Conservation (phyloP, 2,329 filamentous ascomycete genomes). For the Polytolypa hystricis region DNA sequence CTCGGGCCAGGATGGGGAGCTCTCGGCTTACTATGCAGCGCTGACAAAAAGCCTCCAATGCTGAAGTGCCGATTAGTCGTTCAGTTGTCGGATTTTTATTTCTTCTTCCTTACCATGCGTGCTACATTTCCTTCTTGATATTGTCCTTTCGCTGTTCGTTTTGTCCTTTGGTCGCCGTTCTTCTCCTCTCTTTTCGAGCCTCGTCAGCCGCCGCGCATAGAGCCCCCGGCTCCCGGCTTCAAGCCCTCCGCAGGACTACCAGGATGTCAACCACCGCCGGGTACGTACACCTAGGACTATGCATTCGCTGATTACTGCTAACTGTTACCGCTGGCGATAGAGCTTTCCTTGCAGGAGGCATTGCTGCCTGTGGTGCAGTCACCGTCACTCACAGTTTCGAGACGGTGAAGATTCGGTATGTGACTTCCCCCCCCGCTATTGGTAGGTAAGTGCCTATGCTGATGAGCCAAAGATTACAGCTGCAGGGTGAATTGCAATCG, state of each 20-base stretch:
- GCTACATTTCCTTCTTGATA: background rate
- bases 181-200: background rate
- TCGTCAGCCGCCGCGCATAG: no score
- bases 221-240: no score
- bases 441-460: background rate
- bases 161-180: background rate
- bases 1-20: no score
- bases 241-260: no score
- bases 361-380: slow-evolving; percentile 93
- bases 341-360: slow-evolving; percentile 88
- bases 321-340: slow-evolving; percentile 30
- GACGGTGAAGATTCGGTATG: slow-evolving; percentile 93
- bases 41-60: no score
- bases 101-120: background rate
- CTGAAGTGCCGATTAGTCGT: no score
- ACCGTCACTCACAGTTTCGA: slow-evolving; percentile 97
- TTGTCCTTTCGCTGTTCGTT: background rate
- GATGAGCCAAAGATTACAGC: slow-evolving; percentile 58
- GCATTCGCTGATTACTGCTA: no score
- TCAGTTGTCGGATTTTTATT: background rate
- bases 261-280: slow-evolving; percentile 46
- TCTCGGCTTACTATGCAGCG: no score
- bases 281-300: slow-evolving; percentile 25
- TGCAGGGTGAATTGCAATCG: slow-evolving; percentile 87
- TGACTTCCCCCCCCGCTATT: slow-evolving; percentile 6